Conservation (phyloP, 1,284 basidiomycete species). For the Sanghuangporus baumii region DNA sequence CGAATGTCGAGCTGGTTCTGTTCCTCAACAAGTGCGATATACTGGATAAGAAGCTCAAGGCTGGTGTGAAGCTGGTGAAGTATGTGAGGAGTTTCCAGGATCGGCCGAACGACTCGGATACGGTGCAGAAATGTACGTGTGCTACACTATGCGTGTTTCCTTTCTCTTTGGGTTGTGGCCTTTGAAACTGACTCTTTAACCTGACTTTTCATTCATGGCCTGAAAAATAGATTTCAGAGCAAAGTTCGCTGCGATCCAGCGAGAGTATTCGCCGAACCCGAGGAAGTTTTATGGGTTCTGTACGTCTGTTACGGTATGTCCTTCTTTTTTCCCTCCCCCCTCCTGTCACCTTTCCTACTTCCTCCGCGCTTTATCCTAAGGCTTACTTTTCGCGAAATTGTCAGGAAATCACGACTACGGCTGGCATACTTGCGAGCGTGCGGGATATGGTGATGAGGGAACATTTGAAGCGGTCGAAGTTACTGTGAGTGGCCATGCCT, state of each 20-base stretch:
- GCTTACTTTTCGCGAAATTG: neutral
- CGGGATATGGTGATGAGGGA: conserved; percentile 67
- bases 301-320: conserved; percentile 65
- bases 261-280: conserved; percentile 20
- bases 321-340: neutral
- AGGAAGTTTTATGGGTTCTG: conserved; percentile 72
- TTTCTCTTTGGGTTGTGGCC: neutral
- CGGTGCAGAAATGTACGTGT: conserved; percentile 47
- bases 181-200: neutral
- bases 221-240: conserved; percentile 18
- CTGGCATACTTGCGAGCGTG: conserved; percentile 71
- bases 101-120: conserved; percentile 45
- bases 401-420: conserved; percentile 67
- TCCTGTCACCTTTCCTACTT: neutral
- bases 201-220: neutral
- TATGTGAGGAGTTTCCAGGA: conserved; percentile 48
- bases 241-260: conserved; percentile 23
- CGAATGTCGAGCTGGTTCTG: conserved; percentile 48
- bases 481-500: conserved; percentile 20
- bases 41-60: conserved; percentile 44
- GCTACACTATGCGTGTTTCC: neutral
- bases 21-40: conserved; percentile 64
- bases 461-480: conserved; percentile 57
- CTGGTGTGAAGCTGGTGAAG: conserved; percentile 46
- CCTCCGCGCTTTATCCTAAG: neutral